A percentile compares a stretch with the other conserved stretches of the same genome.
Evolutionary conservation across 1,139 yeast genomes (phyloP).

Genomic region (Pichia kudriavzevii): DNA sequence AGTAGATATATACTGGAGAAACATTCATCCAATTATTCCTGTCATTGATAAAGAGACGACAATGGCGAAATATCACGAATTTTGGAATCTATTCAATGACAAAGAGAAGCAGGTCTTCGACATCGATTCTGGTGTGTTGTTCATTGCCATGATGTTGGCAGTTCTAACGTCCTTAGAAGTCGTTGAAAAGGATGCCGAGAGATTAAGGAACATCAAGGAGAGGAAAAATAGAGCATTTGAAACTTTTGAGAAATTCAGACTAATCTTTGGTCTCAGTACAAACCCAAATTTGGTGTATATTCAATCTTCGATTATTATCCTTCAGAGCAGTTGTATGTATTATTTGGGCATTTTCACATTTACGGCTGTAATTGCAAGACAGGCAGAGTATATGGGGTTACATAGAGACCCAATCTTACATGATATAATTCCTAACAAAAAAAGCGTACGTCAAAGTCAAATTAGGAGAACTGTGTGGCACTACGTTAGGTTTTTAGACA

Average conservation of each 20-base stretch:
- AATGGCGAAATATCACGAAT: conserved; percentile 6
- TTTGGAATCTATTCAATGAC: conserved; percentile 12
- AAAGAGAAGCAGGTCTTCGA: conserved; percentile 9
- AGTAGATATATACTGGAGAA: conserved; percentile 14
- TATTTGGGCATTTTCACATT: conserved; percentile 14
- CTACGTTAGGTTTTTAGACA: conserved; percentile 15
- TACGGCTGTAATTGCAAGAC: conserved; percentile 14
- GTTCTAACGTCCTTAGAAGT: conserved; percentile 12
- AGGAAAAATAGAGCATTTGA: conserved; percentile 7
- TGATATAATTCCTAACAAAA: conserved; percentile 12
- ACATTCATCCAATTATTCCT: conserved; percentile 16
- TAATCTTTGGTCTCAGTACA: conserved; percentile 10
- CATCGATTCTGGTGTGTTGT: conserved; percentile 14
- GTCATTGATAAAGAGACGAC: conserved; percentile 12
- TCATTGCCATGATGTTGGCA: conserved; percentile 15
- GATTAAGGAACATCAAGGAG: background rate
- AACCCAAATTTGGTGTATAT: conserved; percentile 14
- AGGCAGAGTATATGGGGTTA: conserved; percentile 17
- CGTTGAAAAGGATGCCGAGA: conserved; percentile 6
- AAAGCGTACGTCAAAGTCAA: conserved; percentile 10
- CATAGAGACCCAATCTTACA: conserved; percentile 17
- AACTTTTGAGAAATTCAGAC: conserved; percentile 14
- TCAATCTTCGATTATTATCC: conserved; percentile 14
- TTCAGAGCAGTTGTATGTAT: conserved; percentile 13
- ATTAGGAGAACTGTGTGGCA: conserved; percentile 15